phyloP scores from a whole-genome alignment of 2,329 filamentous ascomycete genomes.

The Alternaria solani region DNA sequence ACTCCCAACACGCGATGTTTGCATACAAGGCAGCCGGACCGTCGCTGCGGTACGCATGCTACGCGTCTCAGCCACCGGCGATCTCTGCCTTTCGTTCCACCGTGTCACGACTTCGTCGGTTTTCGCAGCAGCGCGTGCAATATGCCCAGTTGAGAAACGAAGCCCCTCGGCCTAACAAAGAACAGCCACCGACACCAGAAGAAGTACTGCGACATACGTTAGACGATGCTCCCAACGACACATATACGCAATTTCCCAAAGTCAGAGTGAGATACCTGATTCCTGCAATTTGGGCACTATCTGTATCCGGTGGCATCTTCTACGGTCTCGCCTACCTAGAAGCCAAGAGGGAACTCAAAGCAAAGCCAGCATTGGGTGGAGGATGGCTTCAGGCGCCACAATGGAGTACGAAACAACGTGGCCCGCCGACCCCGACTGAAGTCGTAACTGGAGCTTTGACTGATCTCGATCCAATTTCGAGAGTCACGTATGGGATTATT shows the following conservation, averaged over 20 bases:
- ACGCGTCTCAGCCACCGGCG: background rate
- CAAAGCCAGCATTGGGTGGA: conserved; percentile 13
- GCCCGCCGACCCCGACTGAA: conserved; percentile 38
- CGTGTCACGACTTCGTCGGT: conserved; percentile 5
- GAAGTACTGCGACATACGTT: conserved; percentile 3
- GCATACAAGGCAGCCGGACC: conserved; percentile 8
- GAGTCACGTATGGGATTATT: conserved; percentile 40
- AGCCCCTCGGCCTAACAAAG: conserved; percentile 9
- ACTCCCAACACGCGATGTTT: conserved; percentile 18
- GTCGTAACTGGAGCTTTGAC: conserved; percentile 37
- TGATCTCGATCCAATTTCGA: conserved; percentile 36
- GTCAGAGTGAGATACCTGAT: conserved; percentile 34
- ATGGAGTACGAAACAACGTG: conserved; percentile 22
- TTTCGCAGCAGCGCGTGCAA: conserved; percentile 13
- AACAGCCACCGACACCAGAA: conserved; percentile 14
- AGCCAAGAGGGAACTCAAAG: conserved; percentile 36
- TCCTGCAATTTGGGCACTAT: conserved; percentile 41
- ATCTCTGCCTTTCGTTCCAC: background rate
- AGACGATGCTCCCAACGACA: background rate
- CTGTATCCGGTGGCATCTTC: conserved; percentile 41
- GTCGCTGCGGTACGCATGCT: conserved; percentile 10
- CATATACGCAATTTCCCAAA: conserved; percentile 15
- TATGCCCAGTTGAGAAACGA: conserved; percentile 8
- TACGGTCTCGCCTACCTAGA: conserved; percentile 38
- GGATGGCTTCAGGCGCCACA: conserved; percentile 30